These are phyloP conservation scores for Isoetes taiwanensis DNA, from an alignment of 75 land plant species.

Conservation along the genomic window DNA sequence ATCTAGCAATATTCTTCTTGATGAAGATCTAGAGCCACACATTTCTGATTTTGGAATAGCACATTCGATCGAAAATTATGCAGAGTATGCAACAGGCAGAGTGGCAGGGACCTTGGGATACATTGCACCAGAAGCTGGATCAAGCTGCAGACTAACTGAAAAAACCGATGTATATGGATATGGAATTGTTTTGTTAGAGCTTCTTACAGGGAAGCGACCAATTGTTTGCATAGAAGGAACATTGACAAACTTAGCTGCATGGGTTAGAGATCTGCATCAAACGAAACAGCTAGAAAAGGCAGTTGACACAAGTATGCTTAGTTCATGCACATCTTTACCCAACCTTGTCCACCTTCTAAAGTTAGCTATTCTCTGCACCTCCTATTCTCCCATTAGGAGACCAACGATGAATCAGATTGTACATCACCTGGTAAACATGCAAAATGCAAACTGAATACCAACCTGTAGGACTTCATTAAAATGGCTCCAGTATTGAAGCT, in stretches of 20 bases:
- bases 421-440: too few species aligned
- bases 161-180: slow-evolving; percentile 3
- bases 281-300: not conserved
- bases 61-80: not conserved
- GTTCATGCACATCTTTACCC: not conserved
- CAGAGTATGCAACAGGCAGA: not conserved
- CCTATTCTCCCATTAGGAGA: not conserved
- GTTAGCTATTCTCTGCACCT: not conserved
- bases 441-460: too few species aligned
- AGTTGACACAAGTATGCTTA: not conserved
- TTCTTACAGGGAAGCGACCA: not conserved
- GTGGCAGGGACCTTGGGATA: slow-evolving; percentile 6
- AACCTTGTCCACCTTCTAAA: not conserved
- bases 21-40: not conserved
- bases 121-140: slow-evolving; percentile 1
- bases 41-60: slow-evolving; percentile 3
- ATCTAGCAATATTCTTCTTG: not conserved
- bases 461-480: too few species aligned
- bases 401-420: not conserved
- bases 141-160: not conserved
- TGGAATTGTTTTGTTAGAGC: slow-evolving; percentile 1
- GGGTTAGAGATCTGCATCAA: not conserved
- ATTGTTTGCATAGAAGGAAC: not conserved
- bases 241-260: not conserved
- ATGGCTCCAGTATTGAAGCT: too few species aligned